Conservation (phyloP, 345 rosid genomes). For the Carallia pectinifolia region DNA sequence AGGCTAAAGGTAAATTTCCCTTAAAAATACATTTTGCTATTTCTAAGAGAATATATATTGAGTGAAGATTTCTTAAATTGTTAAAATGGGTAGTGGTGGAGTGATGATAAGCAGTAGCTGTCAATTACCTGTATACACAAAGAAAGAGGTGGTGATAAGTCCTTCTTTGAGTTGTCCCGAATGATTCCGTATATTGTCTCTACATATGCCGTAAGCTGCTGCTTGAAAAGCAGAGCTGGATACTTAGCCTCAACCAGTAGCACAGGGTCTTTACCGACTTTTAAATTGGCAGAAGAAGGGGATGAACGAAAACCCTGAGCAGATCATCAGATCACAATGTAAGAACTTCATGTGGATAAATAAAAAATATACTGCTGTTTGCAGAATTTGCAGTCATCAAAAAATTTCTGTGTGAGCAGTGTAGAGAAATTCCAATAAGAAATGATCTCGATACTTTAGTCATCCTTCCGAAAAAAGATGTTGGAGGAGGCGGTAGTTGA, state of each 20-base stretch:
- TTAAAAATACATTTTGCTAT: too few relatives aligned
- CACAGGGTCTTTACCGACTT: slow-evolving; percentile 48
- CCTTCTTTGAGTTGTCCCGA: slow-evolving; percentile 93
- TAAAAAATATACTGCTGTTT: not conserved
- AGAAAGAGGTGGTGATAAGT: slow-evolving; percentile 65
- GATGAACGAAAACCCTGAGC: slow-evolving; percentile 92
- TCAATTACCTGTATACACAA: slow-evolving; percentile 76
- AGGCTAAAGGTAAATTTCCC: too few relatives aligned
- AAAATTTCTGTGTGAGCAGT: not conserved
- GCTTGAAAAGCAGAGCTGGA: slow-evolving; percentile 93
- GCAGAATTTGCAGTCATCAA: not conserved
- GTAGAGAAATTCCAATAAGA: not conserved
- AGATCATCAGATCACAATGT: not conserved
- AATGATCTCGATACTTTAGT: slow-evolving; percentile 28
- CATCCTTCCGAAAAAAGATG: slow-evolving; percentile 91
- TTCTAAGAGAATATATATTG: not conserved
- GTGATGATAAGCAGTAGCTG: too few relatives aligned
- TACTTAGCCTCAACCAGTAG: slow-evolving; percentile 91
- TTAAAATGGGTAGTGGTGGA: not conserved
- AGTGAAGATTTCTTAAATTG: not conserved
- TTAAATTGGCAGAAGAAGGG: slow-evolving; percentile 68
- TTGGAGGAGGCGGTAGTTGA: slow-evolving; percentile 68
- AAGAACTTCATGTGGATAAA: slow-evolving; percentile 3
- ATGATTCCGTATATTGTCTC: slow-evolving; percentile 92
- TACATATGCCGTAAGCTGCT: slow-evolving; percentile 94